These are phyloP conservation scores for Pseudodiploospora longispora DNA, from an alignment of 2,329 filamentous ascomycete genomes.

Conservation along the genomic window DNA sequence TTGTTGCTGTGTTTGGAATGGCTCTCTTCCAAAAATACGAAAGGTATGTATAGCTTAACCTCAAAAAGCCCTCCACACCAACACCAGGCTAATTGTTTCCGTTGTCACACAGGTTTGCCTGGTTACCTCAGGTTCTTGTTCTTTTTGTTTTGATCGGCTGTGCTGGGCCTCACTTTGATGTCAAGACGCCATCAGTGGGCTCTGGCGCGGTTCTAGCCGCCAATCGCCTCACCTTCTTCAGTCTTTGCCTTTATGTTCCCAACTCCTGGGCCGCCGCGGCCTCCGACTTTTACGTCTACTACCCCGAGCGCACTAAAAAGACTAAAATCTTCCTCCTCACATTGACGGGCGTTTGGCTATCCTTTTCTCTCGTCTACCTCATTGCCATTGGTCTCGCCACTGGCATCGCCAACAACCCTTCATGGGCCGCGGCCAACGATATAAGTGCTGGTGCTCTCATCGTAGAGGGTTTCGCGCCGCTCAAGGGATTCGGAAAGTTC, in stretches of 20 bases:
- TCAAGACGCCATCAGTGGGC: constrained; percentile 52
- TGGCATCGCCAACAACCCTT: constrained; percentile 50
- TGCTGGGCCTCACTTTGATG: constrained; percentile 51
- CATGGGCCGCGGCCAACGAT: constrained; percentile 44
- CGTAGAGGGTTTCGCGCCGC: constrained; percentile 44
- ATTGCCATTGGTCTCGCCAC: constrained; percentile 65
- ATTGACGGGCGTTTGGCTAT: constrained; percentile 54
- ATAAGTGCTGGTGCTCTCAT: constrained; percentile 48
- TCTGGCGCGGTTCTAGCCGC: constrained; percentile 59
- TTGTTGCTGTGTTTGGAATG: constrained; percentile 55
- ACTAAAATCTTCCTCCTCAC: constrained; percentile 61
- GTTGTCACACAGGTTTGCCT: constrained; percentile 17
- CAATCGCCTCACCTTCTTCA: constrained; percentile 56
- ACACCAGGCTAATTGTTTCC: constrained; percentile 1
- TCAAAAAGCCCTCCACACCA: too few relatives aligned
- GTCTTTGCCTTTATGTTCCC: constrained; percentile 49
- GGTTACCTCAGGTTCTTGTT: constrained; percentile 62
- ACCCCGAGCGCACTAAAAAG: constrained; percentile 53
- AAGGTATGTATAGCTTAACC: constrained; percentile 20
- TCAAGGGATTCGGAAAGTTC: constrained; percentile 48
- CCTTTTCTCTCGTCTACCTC: constrained; percentile 61
- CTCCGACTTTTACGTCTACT: constrained; percentile 75
- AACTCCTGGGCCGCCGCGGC: constrained; percentile 61
- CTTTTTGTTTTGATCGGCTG: constrained; percentile 67
- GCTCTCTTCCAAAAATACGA: constrained; percentile 63